Evolutionary conservation across 2,329 filamentous ascomycete genomes (phyloP).

Genomic region (Penicillium oxalicum): DNA sequence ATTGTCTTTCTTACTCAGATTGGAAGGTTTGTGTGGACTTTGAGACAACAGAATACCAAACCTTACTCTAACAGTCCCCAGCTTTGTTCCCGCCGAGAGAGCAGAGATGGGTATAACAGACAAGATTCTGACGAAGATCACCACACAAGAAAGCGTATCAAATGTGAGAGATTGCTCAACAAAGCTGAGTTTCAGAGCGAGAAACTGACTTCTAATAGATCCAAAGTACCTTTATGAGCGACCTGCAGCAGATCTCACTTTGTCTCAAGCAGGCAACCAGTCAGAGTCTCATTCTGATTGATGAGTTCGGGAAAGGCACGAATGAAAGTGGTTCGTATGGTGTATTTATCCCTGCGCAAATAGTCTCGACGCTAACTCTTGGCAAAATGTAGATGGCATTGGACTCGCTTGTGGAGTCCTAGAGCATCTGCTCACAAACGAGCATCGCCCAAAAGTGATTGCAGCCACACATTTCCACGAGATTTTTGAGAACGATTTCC

Average conservation of each 20-base stretch:
- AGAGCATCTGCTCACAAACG: slow-evolving; percentile 49
- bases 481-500: slow-evolving; percentile 48
- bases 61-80: slow-evolving; percentile 29
- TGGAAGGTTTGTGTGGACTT: slow-evolving; percentile 46
- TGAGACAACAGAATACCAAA: neutral
- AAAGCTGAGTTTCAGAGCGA: neutral
- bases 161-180: slow-evolving; percentile 31
- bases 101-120: slow-evolving; percentile 83
- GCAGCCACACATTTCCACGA: slow-evolving; percentile 60
- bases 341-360: neutral
- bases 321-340: slow-evolving; percentile 46
- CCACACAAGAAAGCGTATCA: slow-evolving; percentile 64
- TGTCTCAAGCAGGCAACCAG: slow-evolving; percentile 68
- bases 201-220: slow-evolving; percentile 28
- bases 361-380: neutral
- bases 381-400: slow-evolving; percentile 49
- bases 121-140: slow-evolving; percentile 81
- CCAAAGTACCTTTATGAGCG: slow-evolving; percentile 68
- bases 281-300: slow-evolving; percentile 77
- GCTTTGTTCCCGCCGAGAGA: slow-evolving; percentile 74
- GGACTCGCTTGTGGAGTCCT: slow-evolving; percentile 59
- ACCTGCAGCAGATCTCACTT: slow-evolving; percentile 79
- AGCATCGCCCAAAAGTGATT: slow-evolving; percentile 53
- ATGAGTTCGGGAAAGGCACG: slow-evolving; percentile 78
- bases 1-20: slow-evolving; percentile 91